Conservation (phyloP, 148 eudicot genomes). For the Fagopyrum esculentum region DNA sequence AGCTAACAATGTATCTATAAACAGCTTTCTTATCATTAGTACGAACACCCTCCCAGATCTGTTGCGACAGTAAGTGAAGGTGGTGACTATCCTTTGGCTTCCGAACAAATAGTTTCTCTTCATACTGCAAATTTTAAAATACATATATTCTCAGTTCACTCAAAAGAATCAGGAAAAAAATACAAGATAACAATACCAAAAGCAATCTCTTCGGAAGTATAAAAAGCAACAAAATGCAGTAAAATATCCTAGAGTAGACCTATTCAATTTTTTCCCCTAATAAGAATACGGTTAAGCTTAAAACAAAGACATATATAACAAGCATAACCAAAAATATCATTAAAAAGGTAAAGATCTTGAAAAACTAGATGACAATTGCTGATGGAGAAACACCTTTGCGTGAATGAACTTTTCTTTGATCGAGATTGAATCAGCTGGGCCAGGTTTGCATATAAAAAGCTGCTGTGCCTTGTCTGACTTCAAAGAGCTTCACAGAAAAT, state of each 20-base stretch:
- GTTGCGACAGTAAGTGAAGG: constrained; percentile 46
- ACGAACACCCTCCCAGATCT: constrained; percentile 94
- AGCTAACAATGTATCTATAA: constrained; percentile 68
- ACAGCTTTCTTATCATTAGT: constrained; percentile 78
- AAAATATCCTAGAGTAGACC: background rate
- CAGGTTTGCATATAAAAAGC: constrained; percentile 70
- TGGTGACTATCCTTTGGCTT: constrained; percentile 53
- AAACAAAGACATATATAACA: background rate
- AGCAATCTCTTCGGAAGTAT: constrained; percentile 2
- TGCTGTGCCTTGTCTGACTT: constrained; percentile 60
- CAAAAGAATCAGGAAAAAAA: background rate
- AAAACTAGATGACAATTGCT: background rate
- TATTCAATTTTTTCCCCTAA: background rate
- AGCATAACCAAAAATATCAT: background rate
- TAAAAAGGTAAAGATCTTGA: background rate
- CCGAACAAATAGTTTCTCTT: constrained; percentile 73
- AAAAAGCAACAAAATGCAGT: background rate
- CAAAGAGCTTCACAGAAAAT: constrained; percentile 49
- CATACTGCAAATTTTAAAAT: constrained; percentile 49
- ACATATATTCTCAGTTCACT: background rate
- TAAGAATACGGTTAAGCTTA: background rate
- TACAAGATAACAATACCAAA: background rate
- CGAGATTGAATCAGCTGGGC: constrained; percentile 75
- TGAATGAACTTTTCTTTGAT: constrained; percentile 94
- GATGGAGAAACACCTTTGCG: constrained; percentile 53